Evolutionary conservation across 805 yeast genomes (phyloP).

Genomic region (Kuraishia floccosa): DNA sequence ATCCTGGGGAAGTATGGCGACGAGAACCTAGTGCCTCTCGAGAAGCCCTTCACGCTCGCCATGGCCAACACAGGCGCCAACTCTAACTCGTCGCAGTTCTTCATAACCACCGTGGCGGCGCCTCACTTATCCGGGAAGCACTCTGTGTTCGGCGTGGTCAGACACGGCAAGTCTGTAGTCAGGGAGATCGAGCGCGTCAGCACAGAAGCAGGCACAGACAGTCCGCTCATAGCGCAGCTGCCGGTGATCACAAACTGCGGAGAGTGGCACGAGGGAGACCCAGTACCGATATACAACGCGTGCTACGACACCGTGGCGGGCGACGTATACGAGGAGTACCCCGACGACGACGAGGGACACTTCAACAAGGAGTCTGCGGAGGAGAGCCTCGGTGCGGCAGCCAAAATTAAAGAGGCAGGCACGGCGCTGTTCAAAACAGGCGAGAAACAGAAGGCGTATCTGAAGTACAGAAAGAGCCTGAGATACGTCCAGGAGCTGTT

Average conservation of each 20-base stretch:
- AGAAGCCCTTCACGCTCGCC: slow-evolving; percentile 39
- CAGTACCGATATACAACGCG: slow-evolving; percentile 51
- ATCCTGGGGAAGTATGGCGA: slow-evolving; percentile 36
- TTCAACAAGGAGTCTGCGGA: slow-evolving; percentile 36
- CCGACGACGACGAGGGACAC: slow-evolving; percentile 57
- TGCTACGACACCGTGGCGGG: slow-evolving; percentile 52
- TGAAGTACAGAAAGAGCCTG: slow-evolving; percentile 56
- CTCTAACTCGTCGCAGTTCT: slow-evolving; percentile 57
- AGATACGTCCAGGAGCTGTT: slow-evolving; percentile 62
- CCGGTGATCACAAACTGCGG: slow-evolving; percentile 52
- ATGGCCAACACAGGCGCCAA: slow-evolving; percentile 51
- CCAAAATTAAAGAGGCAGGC: slow-evolving; percentile 58
- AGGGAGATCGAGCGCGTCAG: slow-evolving; percentile 48
- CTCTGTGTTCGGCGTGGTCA: slow-evolving; percentile 65
- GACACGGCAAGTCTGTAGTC: slow-evolving; percentile 56
- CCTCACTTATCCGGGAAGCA: slow-evolving; percentile 73
- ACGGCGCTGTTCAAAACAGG: slow-evolving; percentile 45
- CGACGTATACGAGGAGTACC: slow-evolving; percentile 66
- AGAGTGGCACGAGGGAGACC: slow-evolving; percentile 40
- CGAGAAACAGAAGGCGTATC: slow-evolving; percentile 35
- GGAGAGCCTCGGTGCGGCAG: slow-evolving; percentile 37
- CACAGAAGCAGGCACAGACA: slow-evolving; percentile 17
- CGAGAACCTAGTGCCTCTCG: slow-evolving; percentile 40
- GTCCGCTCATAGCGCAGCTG: slow-evolving; percentile 24
- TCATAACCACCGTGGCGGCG: slow-evolving; percentile 56